Percentiles rank a stretch among this genome's conserved stretches.
Evolutionary conservation across 371 early-diverging fungal genomes (phyloP).

Genomic region (Mortierella sp.): DNA sequence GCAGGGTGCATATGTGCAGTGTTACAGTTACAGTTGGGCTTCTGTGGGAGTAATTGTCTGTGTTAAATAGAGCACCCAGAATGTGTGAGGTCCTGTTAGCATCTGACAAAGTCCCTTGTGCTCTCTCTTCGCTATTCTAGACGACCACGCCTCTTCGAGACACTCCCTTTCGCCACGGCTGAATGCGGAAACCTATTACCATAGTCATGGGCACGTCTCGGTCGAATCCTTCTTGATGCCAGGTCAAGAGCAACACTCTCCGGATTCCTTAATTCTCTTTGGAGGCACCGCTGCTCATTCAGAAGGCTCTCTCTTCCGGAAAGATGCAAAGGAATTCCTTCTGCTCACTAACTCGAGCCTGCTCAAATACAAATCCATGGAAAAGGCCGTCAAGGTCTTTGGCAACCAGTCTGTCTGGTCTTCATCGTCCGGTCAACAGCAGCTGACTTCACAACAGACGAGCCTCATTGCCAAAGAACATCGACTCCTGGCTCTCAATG

Average conservation of each 20-base stretch:
- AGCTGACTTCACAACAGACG: slow-evolving; percentile 44
- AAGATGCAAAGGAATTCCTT: slow-evolving; percentile 45
- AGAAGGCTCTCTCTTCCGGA: slow-evolving; percentile 43
- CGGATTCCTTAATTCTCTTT: slow-evolving; percentile 46
- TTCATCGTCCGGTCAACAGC: slow-evolving; percentile 49
- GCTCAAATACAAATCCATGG: slow-evolving; percentile 54
- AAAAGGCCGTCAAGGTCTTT: slow-evolving; percentile 52
- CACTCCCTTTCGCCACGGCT: slow-evolving; percentile 41
- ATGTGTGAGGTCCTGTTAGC: too few relatives aligned
- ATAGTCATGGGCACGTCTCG: slow-evolving; percentile 40
- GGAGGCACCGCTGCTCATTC: slow-evolving; percentile 49
- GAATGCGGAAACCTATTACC: slow-evolving; percentile 31
- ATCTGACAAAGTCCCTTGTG: too few relatives aligned
- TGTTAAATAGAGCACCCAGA: too few relatives aligned
- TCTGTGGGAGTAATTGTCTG: too few relatives aligned
- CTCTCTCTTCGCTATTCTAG: too few relatives aligned
- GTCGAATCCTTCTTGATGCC: slow-evolving; percentile 51
- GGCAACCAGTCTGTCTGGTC: slow-evolving; percentile 53
- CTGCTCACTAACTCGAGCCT: slow-evolving; percentile 44
- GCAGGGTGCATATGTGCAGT: too few relatives aligned
- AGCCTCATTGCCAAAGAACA: slow-evolving; percentile 38
- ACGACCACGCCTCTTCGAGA: slow-evolving; percentile 33
- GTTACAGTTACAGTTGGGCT: neutral
- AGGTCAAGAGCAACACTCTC: slow-evolving; percentile 42
- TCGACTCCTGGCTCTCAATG: slow-evolving; percentile 37